phyloP scores from a whole-genome alignment of 805 yeast species.

The Scheffersomyces ergatensis region DNA sequence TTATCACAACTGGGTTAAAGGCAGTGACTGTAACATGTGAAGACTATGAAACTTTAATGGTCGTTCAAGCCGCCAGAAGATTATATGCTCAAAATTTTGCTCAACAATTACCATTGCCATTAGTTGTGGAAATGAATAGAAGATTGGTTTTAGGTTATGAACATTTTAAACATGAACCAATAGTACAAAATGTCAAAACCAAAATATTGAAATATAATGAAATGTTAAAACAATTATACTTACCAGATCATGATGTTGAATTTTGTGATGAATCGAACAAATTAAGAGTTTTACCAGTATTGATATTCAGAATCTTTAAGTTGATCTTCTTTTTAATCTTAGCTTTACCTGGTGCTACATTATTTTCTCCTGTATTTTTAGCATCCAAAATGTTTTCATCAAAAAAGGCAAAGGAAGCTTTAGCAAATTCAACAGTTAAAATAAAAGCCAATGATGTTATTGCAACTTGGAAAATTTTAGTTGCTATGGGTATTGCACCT shows the following conservation, averaged over 20 bases:
- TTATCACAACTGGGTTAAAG: constrained; percentile 68
- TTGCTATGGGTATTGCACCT: constrained; percentile 88
- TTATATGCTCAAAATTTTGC: constrained; percentile 76
- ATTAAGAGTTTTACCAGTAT: constrained; percentile 46
- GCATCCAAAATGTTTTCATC: constrained; percentile 73
- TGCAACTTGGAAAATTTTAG: constrained; percentile 95
- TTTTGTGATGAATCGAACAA: constrained; percentile 52
- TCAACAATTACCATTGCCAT: constrained; percentile 70
- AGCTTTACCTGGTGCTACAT: constrained; percentile 83
- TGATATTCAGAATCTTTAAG: constrained; percentile 57
- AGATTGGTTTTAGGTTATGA: constrained; percentile 80
- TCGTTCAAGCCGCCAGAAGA: constrained; percentile 88
- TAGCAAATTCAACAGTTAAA: constrained; percentile 85
- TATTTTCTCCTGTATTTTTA: constrained; percentile 86
- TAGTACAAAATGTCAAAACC: constrained; percentile 55
- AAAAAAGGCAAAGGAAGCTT: constrained; percentile 71
- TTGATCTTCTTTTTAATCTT: constrained; percentile 55
- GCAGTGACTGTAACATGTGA: constrained; percentile 87
- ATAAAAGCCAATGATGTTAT: constrained; percentile 90
- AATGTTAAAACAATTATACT: constrained; percentile 44
- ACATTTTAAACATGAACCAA: constrained; percentile 68
- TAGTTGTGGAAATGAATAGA: constrained; percentile 88
- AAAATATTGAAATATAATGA: constrained; percentile 72
- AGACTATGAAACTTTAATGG: constrained; percentile 85
- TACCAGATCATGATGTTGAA: constrained; percentile 61